These are phyloP conservation scores for Vaucheria bursata DNA, from an alignment of 352 stramenopile species.

Conservation along the genomic window DNA sequence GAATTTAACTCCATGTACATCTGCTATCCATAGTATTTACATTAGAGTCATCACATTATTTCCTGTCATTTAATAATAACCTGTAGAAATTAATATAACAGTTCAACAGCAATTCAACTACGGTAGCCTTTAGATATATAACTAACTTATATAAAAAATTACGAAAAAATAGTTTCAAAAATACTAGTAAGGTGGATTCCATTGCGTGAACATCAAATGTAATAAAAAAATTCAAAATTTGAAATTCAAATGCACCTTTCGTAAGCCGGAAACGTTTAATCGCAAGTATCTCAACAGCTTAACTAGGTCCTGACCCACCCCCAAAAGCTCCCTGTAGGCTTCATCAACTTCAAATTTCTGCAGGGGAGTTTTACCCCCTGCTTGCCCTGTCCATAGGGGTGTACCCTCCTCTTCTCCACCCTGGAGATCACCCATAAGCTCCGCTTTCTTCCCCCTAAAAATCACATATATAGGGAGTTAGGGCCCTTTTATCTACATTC, in stretches of 20 bases:
- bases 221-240: no score
- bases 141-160: no score
- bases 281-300: conserved; percentile 32
- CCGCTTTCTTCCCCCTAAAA: not conserved
- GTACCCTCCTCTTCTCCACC: not conserved
- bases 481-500: not conserved
- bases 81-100: no score
- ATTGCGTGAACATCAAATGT: no score
- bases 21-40: no score
- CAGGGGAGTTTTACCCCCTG: not conserved
- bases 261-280: conserved; percentile 32
- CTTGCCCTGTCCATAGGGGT: not conserved
- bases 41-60: no score
- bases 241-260: conserved; percentile 18
- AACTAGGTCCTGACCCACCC: conserved; percentile 19
- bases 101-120: no score
- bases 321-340: not conserved
- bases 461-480: not conserved
- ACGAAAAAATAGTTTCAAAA: no score
- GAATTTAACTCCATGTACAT: no score
- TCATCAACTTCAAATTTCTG: conserved; percentile 6
- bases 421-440: not conserved
- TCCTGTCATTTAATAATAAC: no score
- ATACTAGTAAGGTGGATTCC: no score
- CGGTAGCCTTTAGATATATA: no score